phyloP scores from a whole-genome alignment of 306 rosid genomes.

The Quercus dentata region DNA sequence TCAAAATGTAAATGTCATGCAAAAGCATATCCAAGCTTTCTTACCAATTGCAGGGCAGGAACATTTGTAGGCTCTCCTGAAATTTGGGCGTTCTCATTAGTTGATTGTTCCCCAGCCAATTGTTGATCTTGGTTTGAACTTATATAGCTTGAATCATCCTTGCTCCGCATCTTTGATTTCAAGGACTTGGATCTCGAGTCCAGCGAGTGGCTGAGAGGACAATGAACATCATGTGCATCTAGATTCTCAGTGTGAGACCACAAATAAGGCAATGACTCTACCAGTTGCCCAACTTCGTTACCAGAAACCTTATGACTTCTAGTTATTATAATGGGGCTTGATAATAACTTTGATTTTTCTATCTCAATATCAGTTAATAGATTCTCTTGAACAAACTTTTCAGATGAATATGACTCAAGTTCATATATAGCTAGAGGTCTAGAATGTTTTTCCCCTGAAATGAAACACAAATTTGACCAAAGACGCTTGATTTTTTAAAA shows the following conservation, averaged over 20 bases:
- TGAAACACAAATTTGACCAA: no score
- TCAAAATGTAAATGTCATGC: not conserved
- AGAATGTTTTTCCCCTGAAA: no score
- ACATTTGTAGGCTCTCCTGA: slow-evolving; percentile 35
- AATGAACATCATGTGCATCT: slow-evolving; percentile 20
- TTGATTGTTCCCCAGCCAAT: slow-evolving; percentile 26
- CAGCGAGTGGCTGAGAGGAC: slow-evolving; percentile 54
- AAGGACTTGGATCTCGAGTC: slow-evolving; percentile 43
- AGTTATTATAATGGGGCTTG: slow-evolving; percentile 49
- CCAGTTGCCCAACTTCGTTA: slow-evolving; percentile 33
- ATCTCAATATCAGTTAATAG: slow-evolving; percentile 20
- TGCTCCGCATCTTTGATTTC: slow-evolving; percentile 24
- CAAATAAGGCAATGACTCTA: slow-evolving; percentile 65
- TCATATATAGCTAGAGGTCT: no score
- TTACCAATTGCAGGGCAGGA: slow-evolving; percentile 47
- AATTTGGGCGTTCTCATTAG: slow-evolving; percentile 24
- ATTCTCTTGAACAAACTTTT: slow-evolving; percentile 18
- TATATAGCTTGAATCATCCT: slow-evolving; percentile 31
- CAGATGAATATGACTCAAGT: slow-evolving; percentile 16
- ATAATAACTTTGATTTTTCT: slow-evolving; percentile 22
- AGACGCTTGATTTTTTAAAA: no score
- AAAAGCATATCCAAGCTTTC: slow-evolving; percentile 21
- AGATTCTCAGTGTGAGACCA: slow-evolving; percentile 22
- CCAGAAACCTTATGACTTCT: slow-evolving; percentile 24
- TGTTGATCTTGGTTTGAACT: slow-evolving; percentile 34